Percentiles rank a stretch among this genome's conserved stretches.
phyloP scores from a whole-genome alignment of 257 asterid genomes.

The Solanum sitiens region DNA sequence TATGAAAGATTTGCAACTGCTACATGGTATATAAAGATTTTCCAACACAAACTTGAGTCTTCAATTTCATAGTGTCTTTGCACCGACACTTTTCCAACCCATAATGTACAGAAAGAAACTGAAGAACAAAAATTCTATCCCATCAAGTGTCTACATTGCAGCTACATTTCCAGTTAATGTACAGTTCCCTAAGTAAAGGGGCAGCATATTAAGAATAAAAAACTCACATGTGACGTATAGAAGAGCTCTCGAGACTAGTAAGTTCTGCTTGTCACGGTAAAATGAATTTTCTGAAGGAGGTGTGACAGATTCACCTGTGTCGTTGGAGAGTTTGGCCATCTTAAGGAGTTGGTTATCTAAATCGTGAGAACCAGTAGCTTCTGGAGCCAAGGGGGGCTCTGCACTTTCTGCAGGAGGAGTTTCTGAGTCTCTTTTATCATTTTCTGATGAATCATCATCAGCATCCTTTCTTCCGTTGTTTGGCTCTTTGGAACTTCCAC shows the following conservation, averaged over 20 bases:
- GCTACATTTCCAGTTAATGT: constrained; percentile 19
- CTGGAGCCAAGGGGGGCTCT: constrained; percentile 41
- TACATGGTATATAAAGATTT: not conserved
- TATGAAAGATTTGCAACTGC: not conserved
- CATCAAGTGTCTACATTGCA: not conserved
- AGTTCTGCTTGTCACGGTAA: constrained; percentile 2
- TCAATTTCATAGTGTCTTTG: not conserved
- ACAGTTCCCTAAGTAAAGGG: constrained; percentile 17
- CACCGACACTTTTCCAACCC: constrained; percentile 5
- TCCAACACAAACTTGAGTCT: not conserved
- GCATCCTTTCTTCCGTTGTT: constrained; percentile 22
- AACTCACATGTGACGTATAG: constrained; percentile 3
- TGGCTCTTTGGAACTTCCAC: constrained; percentile 65
- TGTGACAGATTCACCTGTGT: not conserved
- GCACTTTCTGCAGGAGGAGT: constrained; percentile 30
- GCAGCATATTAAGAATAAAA: constrained; percentile 9
- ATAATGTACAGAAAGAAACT: constrained; percentile 26
- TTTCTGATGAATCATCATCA: constrained; percentile 41
- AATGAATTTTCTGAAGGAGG: constrained; percentile 11
- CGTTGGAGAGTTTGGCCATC: constrained; percentile 8
- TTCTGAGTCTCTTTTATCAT: constrained; percentile 21
- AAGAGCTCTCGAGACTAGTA: constrained; percentile 7
- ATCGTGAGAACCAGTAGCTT: constrained; percentile 30
- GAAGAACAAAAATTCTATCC: not conserved
- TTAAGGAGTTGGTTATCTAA: constrained; percentile 27